Evolutionary conservation across 2,329 filamentous ascomycete species (phyloP), one percentile per base, ranked within the genome.

Genomic region (Aspergillus neoniger): DNA sequence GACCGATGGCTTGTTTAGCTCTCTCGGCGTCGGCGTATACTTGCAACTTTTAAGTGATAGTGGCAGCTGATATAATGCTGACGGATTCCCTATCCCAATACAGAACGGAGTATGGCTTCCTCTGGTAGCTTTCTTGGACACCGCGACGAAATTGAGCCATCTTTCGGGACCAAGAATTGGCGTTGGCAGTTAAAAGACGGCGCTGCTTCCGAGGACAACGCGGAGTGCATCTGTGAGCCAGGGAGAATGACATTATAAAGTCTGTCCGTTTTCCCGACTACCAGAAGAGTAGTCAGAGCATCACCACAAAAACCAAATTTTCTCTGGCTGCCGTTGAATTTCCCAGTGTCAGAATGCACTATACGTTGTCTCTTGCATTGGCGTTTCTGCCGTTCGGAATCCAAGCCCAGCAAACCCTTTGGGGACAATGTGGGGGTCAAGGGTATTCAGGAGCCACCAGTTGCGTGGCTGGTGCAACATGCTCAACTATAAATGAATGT

Each of bases 401-500:
- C 48, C 48, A 51, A n/a, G 48, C 48, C 2, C 48, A 51, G 48
- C 48, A 51, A 19, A 51, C 48, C 25, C 48, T 51, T 5, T 51
- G 15, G 5, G 48, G 48, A 32, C 48, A 51, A 51, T 51, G 48
- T 51, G 48, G 48, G 5, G 48, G 48, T 51, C 48, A 51, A 25
- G 48, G 48, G 4, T 51, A 51, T 5, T 36, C 48, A 25, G 48
- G 48, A 10, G 17, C 25, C 48, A 51, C 48, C 1, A 51, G 48
- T 10, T 51, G 48, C 2, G 48, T 51, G 48, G 48, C 48, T 12
- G 48, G 48, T 3, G 48, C 48, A 30, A 36, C 48, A 32, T 51
- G 48, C 15, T 32, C 48, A 2, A 51, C 48, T 2, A 25, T 51
- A 9, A 51, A 51, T 51, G 8, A 51, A 36, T 51, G 48, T 51